Conservation (phyloP, 805 yeast genomes). For the Candida tammaniensis region DNA sequence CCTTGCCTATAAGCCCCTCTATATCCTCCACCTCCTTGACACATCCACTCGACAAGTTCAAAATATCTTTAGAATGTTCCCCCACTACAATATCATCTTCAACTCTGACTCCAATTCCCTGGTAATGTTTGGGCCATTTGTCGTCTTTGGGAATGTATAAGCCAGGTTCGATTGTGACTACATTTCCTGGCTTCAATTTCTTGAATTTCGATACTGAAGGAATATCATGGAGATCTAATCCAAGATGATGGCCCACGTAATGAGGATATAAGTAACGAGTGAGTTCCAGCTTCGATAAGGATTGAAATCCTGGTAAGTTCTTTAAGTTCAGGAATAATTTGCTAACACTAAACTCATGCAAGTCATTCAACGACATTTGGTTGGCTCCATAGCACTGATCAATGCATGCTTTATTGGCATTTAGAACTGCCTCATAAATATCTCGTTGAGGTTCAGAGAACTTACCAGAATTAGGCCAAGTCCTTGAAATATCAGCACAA, state of each 20-base stretch:
- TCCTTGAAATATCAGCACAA: conserved; percentile 91
- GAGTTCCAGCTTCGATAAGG: conserved; percentile 51
- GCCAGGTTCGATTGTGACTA: conserved; percentile 95
- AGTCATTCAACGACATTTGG: conserved; percentile 60
- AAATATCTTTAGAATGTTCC: conserved; percentile 44
- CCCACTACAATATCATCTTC: conserved; percentile 93
- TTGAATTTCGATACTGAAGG: conserved; percentile 61
- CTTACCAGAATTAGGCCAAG: conserved; percentile 86
- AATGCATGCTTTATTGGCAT: conserved; percentile 78
- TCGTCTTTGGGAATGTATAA: conserved; percentile 77
- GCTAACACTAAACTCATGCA: conserved; percentile 68
- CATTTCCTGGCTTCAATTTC: conserved; percentile 65
- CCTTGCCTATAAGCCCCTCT: conserved; percentile 62
- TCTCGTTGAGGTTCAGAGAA: conserved; percentile 81
- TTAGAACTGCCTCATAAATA: conserved; percentile 81
- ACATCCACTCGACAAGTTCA: conserved; percentile 71
- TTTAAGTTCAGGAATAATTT: conserved; percentile 61
- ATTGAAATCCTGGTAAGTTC: conserved; percentile 64
- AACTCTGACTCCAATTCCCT: conserved; percentile 89
- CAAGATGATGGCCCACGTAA: conserved; percentile 92
- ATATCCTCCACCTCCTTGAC: conserved; percentile 83
- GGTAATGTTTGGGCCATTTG: conserved; percentile 73
- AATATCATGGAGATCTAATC: conserved; percentile 85
- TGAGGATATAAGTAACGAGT: conserved; percentile 73
- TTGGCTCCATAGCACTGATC: conserved; percentile 56